A percentile compares a stretch with the other conserved stretches of the same genome.
Conservation (phyloP, 345 rosid genomes). For the Boechera retrofracta region DNA sequence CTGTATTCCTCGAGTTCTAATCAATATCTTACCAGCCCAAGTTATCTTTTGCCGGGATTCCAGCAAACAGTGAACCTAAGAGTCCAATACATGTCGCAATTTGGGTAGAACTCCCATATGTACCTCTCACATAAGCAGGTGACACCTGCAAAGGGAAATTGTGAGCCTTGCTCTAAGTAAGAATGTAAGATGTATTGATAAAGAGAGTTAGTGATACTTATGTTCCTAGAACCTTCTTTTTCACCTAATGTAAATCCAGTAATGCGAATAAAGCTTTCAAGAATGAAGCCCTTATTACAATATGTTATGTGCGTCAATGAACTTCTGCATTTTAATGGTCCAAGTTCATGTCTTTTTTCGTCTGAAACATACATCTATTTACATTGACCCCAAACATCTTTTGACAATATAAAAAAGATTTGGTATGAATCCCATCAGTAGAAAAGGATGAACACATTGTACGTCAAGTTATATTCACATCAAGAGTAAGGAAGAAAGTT, state of each 20-base stretch:
- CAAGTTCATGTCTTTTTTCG: background rate
- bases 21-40: slow-evolving; percentile 69
- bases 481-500: slow-evolving; percentile 19
- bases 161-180: slow-evolving; percentile 7
- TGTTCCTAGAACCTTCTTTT: slow-evolving; percentile 21
- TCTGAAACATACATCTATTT: slow-evolving; percentile 12
- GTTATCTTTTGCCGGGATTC: slow-evolving; percentile 76
- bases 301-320: background rate
- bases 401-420: background rate
- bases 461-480: slow-evolving; percentile 19
- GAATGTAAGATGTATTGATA: slow-evolving; percentile 17
- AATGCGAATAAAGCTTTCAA: slow-evolving; percentile 22
- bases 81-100: slow-evolving; percentile 88
- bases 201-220: slow-evolving; percentile 12
- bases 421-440: background rate
- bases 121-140: slow-evolving; percentile 89
- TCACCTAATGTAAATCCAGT: slow-evolving; percentile 16
- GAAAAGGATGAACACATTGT: background rate
- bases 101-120: slow-evolving; percentile 87
- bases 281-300: background rate
- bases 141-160: slow-evolving; percentile 63
- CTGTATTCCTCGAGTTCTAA: slow-evolving; percentile 1
- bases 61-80: slow-evolving; percentile 68
- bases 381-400: slow-evolving; percentile 14
- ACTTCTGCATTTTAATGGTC: slow-evolving; percentile 1